phyloP scores from a whole-genome alignment of 805 yeast genomes.

The Sungouiozyma ichnusensis region DNA sequence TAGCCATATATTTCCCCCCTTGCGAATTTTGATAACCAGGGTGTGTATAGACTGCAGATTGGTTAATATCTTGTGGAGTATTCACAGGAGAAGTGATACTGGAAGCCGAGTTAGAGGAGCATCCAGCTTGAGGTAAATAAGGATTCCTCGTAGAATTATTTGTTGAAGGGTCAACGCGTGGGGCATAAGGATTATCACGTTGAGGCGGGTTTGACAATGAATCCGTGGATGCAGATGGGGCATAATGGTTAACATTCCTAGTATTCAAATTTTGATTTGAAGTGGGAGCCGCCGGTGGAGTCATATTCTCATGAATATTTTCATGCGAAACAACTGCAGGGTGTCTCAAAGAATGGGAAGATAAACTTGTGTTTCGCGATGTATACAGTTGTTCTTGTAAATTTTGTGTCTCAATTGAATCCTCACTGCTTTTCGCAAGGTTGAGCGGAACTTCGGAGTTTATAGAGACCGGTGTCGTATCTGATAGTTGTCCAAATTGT shows the following conservation, averaged over 20 bases:
- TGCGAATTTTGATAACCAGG: constrained; percentile 3
- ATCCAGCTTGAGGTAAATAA: constrained; percentile 4
- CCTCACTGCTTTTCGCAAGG: background rate
- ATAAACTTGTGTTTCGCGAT: background rate
- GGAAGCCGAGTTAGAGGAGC: background rate
- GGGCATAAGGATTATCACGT: constrained; percentile 5
- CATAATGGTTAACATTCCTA: background rate
- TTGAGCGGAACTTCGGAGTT: background rate
- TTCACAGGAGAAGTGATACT: background rate
- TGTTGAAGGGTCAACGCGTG: background rate
- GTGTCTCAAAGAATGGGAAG: background rate
- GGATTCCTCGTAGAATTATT: constrained; percentile 4
- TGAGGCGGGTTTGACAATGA: background rate
- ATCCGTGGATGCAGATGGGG: background rate
- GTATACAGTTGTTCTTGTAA: background rate
- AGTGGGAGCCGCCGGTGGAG: background rate
- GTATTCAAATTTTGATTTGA: background rate
- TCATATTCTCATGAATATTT: background rate
- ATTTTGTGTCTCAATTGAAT: background rate
- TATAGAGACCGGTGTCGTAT: background rate
- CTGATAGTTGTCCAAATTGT: background rate
- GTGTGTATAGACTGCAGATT: constrained; percentile 2
- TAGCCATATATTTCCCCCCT: background rate
- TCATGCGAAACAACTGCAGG: background rate
- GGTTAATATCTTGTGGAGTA: background rate